Percentiles rank a stretch among this genome's conserved stretches.
Evolutionary conservation across 306 rosid genomes (phyloP).

Genomic region (Cucurbita argyrosperma): DNA sequence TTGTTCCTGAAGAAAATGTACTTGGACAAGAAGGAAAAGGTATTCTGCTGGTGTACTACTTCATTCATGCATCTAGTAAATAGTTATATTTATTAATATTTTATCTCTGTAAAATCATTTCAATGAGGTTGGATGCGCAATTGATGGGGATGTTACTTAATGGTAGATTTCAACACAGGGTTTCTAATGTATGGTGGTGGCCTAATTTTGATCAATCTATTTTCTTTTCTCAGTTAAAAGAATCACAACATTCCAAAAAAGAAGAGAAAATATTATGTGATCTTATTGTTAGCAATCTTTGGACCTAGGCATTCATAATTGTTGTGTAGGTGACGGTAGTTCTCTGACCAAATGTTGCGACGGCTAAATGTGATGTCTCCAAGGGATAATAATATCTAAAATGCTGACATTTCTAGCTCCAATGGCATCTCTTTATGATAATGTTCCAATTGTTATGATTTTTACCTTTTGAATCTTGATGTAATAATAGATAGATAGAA

Average conservation of each 20-base stretch:
- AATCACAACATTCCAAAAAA: neutral
- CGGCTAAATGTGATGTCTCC: neutral
- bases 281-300: neutral
- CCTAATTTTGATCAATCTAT: neutral
- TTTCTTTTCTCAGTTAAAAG: neutral
- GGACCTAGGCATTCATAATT: neutral
- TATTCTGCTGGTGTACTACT: slow-evolving; percentile 13
- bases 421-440: neutral
- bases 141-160: neutral
- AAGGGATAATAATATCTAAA: neutral
- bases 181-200: neutral
- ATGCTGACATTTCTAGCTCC: neutral
- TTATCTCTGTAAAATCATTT: neutral
- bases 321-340: neutral
- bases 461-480: neutral
- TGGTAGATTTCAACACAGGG: neutral
- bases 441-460: neutral
- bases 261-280: neutral
- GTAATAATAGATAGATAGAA: neutral
- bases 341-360: neutral
- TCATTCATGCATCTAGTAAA: neutral
- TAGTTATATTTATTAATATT: neutral
- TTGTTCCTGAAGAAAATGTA: slow-evolving; percentile 84
- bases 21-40: slow-evolving; percentile 97
- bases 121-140: neutral